Evolutionary conservation across 2,329 filamentous ascomycete species (phyloP).

Genomic region (Stachybotrys elegans): DNA sequence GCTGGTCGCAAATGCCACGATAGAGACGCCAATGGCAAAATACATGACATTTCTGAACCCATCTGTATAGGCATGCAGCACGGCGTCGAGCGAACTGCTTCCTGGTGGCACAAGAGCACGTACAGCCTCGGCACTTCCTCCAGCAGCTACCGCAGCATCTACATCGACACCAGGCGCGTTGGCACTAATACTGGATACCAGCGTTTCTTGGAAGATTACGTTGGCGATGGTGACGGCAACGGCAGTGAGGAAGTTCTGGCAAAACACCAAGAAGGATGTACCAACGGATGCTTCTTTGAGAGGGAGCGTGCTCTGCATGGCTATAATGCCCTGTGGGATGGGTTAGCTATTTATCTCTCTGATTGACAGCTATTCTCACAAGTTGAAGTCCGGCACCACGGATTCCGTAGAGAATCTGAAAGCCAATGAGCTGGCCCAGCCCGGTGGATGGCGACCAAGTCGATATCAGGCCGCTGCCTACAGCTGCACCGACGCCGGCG

Average conservation of each 20-base stretch:
- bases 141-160: constrained; percentile 10
- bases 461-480: constrained; percentile 4
- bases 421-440: constrained; percentile 1
- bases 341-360: neutral
- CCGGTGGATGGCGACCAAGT: constrained; percentile 1
- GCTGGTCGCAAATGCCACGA: constrained; percentile 4
- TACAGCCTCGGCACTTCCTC: constrained; percentile 12
- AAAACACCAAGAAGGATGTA: constrained; percentile 3
- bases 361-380: neutral
- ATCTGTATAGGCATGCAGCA: constrained; percentile 9
- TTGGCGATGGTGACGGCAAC: constrained; percentile 4
- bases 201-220: constrained; percentile 4
- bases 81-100: constrained; percentile 1
- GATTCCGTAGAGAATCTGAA: constrained; percentile 2
- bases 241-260: constrained; percentile 4
- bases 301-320: constrained; percentile 2
- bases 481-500: constrained; percentile 1
- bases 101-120: constrained; percentile 8
- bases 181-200: constrained; percentile 3
- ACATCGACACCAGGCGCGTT: constrained; percentile 7
- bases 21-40: constrained; percentile 6
- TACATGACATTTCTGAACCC: constrained; percentile 10
- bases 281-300: neutral
- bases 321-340: constrained; percentile 2
- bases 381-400: constrained; percentile 5